These are phyloP conservation scores for Musa acuminata DNA, from an alignment of 176 grass and related monocot genomes.

Conservation along the genomic window DNA sequence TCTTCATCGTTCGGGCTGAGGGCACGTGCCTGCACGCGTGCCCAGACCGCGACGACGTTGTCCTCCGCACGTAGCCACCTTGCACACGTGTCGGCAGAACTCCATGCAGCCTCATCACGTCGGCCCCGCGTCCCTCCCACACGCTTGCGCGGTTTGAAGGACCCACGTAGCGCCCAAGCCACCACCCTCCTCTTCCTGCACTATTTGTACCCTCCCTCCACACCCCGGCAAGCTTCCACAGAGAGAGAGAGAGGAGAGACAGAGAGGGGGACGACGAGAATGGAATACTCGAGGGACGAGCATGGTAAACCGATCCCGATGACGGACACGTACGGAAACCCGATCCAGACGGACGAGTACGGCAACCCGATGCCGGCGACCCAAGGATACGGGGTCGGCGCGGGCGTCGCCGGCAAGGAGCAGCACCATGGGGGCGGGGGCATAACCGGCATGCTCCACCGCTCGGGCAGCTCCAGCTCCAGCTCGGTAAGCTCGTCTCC, in stretches of 20 bases:
- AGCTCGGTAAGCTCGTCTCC: neutral
- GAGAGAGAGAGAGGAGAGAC: no score
- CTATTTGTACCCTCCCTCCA: neutral
- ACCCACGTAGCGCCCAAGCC: neutral
- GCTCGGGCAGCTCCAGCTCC: slow-evolving; percentile 1
- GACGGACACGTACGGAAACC: slow-evolving; percentile 3
- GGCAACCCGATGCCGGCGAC: slow-evolving; percentile 1
- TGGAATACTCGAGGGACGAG: slow-evolving; percentile 12
- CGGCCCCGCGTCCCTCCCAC: neutral
- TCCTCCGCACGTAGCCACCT: no score
- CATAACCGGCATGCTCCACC: neutral
- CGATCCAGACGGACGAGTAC: slow-evolving; percentile 4
- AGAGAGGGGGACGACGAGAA: neutral
- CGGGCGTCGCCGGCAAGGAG: neutral
- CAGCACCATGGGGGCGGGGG: neutral
- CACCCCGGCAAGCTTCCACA: no score
- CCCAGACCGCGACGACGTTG: no score
- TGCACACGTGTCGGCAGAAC: no score
- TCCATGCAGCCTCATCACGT: no score
- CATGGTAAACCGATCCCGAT: neutral
- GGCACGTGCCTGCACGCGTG: no score
- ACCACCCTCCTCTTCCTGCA: neutral
- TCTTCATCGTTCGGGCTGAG: no score
- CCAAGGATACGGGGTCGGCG: slow-evolving; percentile 1
- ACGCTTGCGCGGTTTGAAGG: neutral